Evolutionary conservation across 2,329 filamentous ascomycete species (phyloP), one percentile per base, ranked within the genome.

Genomic region (Monilinia fructigena): DNA sequence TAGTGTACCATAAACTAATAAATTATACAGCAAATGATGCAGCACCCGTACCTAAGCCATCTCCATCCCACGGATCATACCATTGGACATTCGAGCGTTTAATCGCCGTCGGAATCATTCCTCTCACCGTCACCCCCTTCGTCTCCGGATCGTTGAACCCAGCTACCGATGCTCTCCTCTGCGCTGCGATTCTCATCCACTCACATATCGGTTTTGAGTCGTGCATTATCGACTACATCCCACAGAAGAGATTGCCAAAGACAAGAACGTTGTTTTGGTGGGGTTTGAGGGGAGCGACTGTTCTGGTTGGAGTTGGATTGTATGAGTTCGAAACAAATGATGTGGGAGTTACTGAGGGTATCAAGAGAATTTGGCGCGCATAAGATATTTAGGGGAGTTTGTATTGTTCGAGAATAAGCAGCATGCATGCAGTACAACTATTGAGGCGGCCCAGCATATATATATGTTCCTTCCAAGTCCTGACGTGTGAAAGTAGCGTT

Each of bases 301-400:
- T 94, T 67, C 82, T 92, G 63, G 91, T 93, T 70, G 93, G 91
- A 61, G 84, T 97, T 71, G 93, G 93, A 67, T 84, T 98, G 75
- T 99, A 99, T 81, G 94, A 98, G 80, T 98, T 98, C 75, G 95
- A 99, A 88, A 99, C 95, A 42, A 98, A 97, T 77, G 95, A 99
- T 73, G 92, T 99, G 63, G 95, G 95, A 72, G 79, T 99, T 68
- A 97, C 93, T 11, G 94, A 96, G 84, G 89, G 89, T 42, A 84
- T 97, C 72, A 92, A 90, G 85, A 86, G 90, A 77, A 82, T 98
- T 70, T 99, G 95, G 95, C 91, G 85, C 75, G 94, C 95, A 75
- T 92, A 81, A 69, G 54, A 23, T n/a, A 28, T 28, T 26, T n/a
- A 28, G 12, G 55, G 28, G 54, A 58, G 54, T 45, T 55, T 66